A percentile compares a stretch with the other conserved stretches of the same genome.
Conservation (phyloP, 306 rosid species). For the Calophaca sinica region DNA sequence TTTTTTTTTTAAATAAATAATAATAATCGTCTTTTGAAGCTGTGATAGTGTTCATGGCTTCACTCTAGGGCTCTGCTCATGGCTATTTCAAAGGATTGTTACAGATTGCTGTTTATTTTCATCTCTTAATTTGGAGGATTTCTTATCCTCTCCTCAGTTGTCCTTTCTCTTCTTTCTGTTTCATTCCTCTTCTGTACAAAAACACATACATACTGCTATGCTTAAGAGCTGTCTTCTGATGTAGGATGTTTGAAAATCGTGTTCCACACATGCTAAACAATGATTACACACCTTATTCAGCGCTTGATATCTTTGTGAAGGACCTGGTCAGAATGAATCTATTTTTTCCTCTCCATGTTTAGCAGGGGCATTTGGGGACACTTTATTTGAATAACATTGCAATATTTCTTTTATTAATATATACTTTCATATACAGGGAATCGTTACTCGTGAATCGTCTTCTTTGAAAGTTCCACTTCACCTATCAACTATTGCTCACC, state of each 20-base stretch:
- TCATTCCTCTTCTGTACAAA: constrained; percentile 16
- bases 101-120: constrained; percentile 19
- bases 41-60: constrained; percentile 31
- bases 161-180: constrained; percentile 19
- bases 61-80: constrained; percentile 23
- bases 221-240: constrained; percentile 39
- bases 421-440: constrained; percentile 68
- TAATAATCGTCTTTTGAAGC: constrained; percentile 8
- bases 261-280: constrained; percentile 94
- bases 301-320: constrained; percentile 95
- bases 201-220: constrained; percentile 22
- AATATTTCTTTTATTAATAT: constrained; percentile 34
- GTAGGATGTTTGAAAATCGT: constrained; percentile 96
- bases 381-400: constrained; percentile 23
- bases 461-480: constrained; percentile 81
- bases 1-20: background rate
- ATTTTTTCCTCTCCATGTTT: constrained; percentile 27
- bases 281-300: constrained; percentile 94
- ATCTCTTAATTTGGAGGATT: constrained; percentile 8
- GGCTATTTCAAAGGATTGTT: constrained; percentile 34
- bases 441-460: constrained; percentile 85
- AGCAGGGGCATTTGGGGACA: constrained; percentile 8
- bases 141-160: constrained; percentile 8
- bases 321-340: constrained; percentile 73
- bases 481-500: constrained; percentile 78